Evolutionary conservation across 1,284 basidiomycete species (phyloP).

Genomic region (Cryptococcus sp.): DNA sequence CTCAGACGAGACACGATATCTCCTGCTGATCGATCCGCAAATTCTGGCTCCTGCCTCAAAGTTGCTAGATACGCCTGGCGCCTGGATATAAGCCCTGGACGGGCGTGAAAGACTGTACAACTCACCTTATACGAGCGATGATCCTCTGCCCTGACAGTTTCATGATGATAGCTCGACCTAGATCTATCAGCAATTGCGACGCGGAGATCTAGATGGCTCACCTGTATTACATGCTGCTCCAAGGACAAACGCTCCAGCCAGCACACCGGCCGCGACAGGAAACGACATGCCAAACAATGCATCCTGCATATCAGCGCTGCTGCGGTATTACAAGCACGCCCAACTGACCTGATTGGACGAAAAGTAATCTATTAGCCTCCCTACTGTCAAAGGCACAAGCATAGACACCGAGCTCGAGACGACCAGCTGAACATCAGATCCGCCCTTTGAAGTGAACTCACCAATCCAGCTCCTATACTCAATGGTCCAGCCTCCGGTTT

Average conservation of each 20-base stretch:
- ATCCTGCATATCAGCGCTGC: constrained; percentile 49
- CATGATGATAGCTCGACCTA: constrained; percentile 78
- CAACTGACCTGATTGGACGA: constrained; percentile 63
- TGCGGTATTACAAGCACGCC: background rate
- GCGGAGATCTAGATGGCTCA: background rate
- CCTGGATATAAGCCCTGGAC: constrained; percentile 9
- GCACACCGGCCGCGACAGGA: constrained; percentile 68
- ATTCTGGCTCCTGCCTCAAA: constrained; percentile 84
- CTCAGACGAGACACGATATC: constrained; percentile 89
- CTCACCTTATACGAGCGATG: constrained; percentile 70
- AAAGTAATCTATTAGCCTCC: constrained; percentile 88
- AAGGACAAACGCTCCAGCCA: constrained; percentile 75
- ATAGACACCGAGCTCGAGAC: constrained; percentile 64
- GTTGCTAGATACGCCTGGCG: constrained; percentile 75
- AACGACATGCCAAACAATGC: constrained; percentile 72
- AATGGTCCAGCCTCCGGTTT: constrained; percentile 69
- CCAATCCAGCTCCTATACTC: constrained; percentile 36
- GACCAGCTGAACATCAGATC: constrained; percentile 25
- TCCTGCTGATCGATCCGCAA: constrained; percentile 85
- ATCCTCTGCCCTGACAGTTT: constrained; percentile 84
- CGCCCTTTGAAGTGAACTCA: constrained; percentile 48
- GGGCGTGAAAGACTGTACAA: background rate
- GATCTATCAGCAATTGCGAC: background rate
- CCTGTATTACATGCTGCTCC: constrained; percentile 81
- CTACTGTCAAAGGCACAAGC: constrained; percentile 83